These are phyloP conservation scores for Fomes fomentarius DNA, from an alignment of 1,284 basidiomycete species.

Conservation along the genomic window DNA sequence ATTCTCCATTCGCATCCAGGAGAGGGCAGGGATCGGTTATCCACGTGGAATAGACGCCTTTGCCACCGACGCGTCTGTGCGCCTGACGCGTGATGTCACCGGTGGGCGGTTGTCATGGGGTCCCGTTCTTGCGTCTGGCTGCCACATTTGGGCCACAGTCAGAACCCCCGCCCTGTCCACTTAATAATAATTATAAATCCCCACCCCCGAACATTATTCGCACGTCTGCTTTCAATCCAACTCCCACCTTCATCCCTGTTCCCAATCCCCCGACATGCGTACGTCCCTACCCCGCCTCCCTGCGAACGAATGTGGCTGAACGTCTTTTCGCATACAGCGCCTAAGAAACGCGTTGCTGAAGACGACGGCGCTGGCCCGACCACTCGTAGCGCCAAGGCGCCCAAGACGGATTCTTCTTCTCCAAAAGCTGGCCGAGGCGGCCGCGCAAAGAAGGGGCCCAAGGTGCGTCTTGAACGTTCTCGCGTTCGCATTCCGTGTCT, in stretches of 20 bases:
- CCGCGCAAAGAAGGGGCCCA: slow-evolving; percentile 43
- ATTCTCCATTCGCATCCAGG: too few species aligned
- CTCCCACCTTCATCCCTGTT: slow-evolving; percentile 7
- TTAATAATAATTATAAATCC: slow-evolving; percentile 11
- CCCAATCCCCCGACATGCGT: slow-evolving; percentile 29
- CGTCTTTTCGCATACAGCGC: slow-evolving; percentile 32
- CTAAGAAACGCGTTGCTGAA: slow-evolving; percentile 51
- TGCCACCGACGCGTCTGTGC: slow-evolving; percentile 29
- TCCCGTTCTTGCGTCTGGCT: slow-evolving; percentile 1
- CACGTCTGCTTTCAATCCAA: slow-evolving; percentile 12
- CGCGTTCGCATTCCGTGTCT: too few species aligned
- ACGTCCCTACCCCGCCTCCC: slow-evolving; percentile 16
- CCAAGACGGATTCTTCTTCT: slow-evolving; percentile 44
- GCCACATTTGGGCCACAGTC: slow-evolving; percentile 4
- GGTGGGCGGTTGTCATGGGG: slow-evolving; percentile 21
- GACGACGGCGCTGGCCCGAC: slow-evolving; percentile 43
- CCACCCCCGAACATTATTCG: slow-evolving; percentile 7
- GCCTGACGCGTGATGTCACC: slow-evolving; percentile 21
- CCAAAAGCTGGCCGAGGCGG: slow-evolving; percentile 27
- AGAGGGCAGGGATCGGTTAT: too few species aligned
- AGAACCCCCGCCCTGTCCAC: not conserved
- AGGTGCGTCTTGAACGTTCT: slow-evolving; percentile 38
- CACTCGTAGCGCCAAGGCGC: slow-evolving; percentile 49
- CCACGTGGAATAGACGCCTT: not conserved
- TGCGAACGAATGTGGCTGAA: not conserved